These are phyloP conservation scores for Posidonia oceanica DNA, from an alignment of 116 monocot genomes.

Conservation along the genomic window DNA sequence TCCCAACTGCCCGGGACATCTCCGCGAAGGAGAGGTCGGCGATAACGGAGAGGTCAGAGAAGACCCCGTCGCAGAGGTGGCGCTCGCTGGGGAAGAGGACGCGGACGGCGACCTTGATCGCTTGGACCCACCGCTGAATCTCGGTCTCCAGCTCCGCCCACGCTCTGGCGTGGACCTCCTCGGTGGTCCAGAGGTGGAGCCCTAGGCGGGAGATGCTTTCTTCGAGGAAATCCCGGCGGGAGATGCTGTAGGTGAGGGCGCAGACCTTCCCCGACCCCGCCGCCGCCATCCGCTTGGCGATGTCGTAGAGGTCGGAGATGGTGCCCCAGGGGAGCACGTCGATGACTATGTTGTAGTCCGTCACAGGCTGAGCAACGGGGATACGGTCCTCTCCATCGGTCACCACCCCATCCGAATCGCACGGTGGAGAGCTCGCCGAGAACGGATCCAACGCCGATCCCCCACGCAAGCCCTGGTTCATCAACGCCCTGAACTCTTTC, in stretches of 20 bases:
- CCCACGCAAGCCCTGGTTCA: slow-evolving; percentile 20
- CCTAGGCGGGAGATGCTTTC: slow-evolving; percentile 73
- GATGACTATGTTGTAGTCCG: slow-evolving; percentile 68
- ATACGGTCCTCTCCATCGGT: slow-evolving; percentile 31
- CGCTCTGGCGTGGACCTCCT: slow-evolving; percentile 32
- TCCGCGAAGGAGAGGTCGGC: slow-evolving; percentile 75
- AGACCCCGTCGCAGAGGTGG: slow-evolving; percentile 63
- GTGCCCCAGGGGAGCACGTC: slow-evolving; percentile 80
- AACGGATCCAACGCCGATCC: neutral
- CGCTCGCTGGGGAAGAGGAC: slow-evolving; percentile 87
- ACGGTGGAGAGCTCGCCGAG: slow-evolving; percentile 5
- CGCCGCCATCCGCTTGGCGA: slow-evolving; percentile 53
- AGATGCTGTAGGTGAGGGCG: slow-evolving; percentile 40
- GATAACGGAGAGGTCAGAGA: slow-evolving; percentile 28
- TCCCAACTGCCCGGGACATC: slow-evolving; percentile 37
- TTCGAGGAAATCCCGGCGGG: slow-evolving; percentile 56
- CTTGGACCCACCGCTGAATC: slow-evolving; percentile 56
- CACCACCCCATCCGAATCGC: slow-evolving; percentile 17
- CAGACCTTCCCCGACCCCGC: slow-evolving; percentile 60
- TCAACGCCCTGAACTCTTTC: slow-evolving; percentile 65
- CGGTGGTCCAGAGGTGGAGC: slow-evolving; percentile 23
- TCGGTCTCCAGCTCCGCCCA: slow-evolving; percentile 70
- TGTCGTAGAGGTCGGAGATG: slow-evolving; percentile 62
- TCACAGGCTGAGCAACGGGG: slow-evolving; percentile 58
- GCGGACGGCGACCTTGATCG: slow-evolving; percentile 40